Evolutionary conservation across 768 basidiomycete genomes (phyloP).

Genomic region (Mycena albidolilacea): DNA sequence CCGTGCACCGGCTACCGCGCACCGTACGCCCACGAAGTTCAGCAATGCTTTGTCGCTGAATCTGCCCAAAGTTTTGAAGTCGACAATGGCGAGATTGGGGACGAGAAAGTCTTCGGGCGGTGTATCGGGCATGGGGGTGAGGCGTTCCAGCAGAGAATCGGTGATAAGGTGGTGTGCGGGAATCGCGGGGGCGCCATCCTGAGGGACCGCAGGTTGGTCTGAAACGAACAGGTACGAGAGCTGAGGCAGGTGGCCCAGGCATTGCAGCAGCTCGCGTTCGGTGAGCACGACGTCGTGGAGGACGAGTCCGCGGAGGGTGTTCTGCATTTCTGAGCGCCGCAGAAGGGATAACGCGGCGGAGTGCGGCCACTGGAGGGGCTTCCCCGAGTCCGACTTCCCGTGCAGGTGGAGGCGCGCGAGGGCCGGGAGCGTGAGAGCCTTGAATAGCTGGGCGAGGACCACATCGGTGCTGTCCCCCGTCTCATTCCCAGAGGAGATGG

Average conservation of each 20-base stretch:
- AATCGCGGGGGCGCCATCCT: neutral
- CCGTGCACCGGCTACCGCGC: neutral
- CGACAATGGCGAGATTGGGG: neutral
- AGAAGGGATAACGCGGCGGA: neutral
- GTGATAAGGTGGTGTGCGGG: slow-evolving; percentile 17
- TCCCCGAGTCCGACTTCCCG: neutral
- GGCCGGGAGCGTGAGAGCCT: neutral
- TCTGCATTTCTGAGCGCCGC: neutral
- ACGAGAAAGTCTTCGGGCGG: neutral
- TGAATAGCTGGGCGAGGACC: slow-evolving; percentile 14
- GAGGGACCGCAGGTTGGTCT: neutral
- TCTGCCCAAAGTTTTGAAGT: neutral
- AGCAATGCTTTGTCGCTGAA: neutral
- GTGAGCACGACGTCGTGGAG: slow-evolving; percentile 4
- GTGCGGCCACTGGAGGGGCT: slow-evolving; percentile 1
- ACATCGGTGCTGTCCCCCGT: neutral
- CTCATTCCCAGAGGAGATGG: neutral
- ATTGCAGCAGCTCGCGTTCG: neutral
- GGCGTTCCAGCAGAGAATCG: neutral
- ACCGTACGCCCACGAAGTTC: neutral
- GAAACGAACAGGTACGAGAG: slow-evolving; percentile 8
- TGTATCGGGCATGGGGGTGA: neutral
- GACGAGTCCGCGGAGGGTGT: neutral
- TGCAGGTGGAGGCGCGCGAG: slow-evolving; percentile 1
- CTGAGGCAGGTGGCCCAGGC: neutral